Base-by-base conservation (phyloP, 2,329 filamentous ascomycete species). In the Penicillium rolfsii region DNA sequence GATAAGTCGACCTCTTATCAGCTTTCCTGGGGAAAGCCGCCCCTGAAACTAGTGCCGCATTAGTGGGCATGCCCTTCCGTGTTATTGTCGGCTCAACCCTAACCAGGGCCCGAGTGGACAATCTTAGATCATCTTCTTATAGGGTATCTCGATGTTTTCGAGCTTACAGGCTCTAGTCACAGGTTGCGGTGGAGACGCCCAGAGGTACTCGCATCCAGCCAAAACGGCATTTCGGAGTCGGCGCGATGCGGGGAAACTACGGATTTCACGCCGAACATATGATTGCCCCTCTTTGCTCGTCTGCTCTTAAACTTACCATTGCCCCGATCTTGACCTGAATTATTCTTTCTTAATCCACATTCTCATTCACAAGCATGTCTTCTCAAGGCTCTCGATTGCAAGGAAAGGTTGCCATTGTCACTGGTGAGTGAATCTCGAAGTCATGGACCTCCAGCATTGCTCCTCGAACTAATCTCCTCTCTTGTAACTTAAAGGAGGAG, bases 381-480 rank as follows among this genome's bases (percentile, higher is more conserved):
- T 28, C 60, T 16, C 67, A 65, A 55, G 69, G 72, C 30, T 64
- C 70, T 35, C 73, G 78, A 57, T 71, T 81, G 11, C 72, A 76
- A 58, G 78, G 76, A 59, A 81, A 81, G 64, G 77, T 80, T 43
- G 77, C 78, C 63, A 79, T 81, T 49, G 76, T 81, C 26, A 81
- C 79, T 19, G 79, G 79, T 80, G 66, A 50, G 35, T 16, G 24
- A n/a, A 14, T 55, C 11, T 35, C 4, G 24, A 22, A 43, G 28
- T 22, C 11, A 53, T 53, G 40, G 50, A 40, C 14, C 7, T 40
- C n/a, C 3, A 28, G 2, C 9, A 30, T 30, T 26, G 19, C 9
- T 14, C 6, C 30, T 7, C 7, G 8, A 19, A 35, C 48, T 52
- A 30, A 45, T 30, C 11, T 3, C 12, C 6, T n/a, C 22, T 38